Percentiles rank a stretch among this genome's conserved stretches.
phyloP scores from a whole-genome alignment of 352 stramenopile genomes.

The Phytophthora idaei region DNA sequence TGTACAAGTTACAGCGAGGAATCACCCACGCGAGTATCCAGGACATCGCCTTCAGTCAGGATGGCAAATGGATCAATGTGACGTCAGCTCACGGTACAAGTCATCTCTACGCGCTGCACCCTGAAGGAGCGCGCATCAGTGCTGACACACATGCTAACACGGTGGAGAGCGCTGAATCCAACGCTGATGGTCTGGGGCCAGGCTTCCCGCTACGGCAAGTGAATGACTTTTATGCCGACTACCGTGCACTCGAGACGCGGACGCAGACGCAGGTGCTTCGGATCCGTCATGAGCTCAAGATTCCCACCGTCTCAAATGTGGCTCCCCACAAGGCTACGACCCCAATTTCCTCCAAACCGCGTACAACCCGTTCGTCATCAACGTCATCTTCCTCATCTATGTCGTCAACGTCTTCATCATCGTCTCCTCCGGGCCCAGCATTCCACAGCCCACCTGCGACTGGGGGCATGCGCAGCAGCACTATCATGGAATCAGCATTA shows the following conservation, averaged over 20 bases:
- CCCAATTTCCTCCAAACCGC: conserved; percentile 27
- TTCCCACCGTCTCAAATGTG: conserved; percentile 14
- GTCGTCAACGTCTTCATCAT: conserved; percentile 46
- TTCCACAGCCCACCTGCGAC: conserved; percentile 30
- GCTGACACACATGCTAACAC: conserved; percentile 72
- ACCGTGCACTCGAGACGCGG: conserved; percentile 65
- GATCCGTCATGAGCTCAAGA: conserved; percentile 68
- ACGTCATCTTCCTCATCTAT: conserved; percentile 44
- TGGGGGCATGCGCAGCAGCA: conserved; percentile 37
- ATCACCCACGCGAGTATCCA: conserved; percentile 89
- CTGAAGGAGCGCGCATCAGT: conserved; percentile 69
- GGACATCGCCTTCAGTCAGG: conserved; percentile 80
- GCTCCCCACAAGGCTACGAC: conserved; percentile 21
- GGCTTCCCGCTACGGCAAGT: conserved; percentile 50
- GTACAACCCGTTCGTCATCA: conserved; percentile 40
- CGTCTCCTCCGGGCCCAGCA: conserved; percentile 27
- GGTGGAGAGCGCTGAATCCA: conserved; percentile 30
- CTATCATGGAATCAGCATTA: conserved; percentile 66
- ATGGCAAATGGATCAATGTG: conserved; percentile 88
- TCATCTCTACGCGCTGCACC: conserved; percentile 84
- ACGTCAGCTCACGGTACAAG: conserved; percentile 87
- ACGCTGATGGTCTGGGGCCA: conserved; percentile 17
- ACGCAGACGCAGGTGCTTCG: conserved; percentile 75
- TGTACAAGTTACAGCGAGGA: conserved; percentile 89
- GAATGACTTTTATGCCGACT: conserved; percentile 76